Conservation (phyloP, 306 rosid genomes). For the Sicyos baderoa region DNA sequence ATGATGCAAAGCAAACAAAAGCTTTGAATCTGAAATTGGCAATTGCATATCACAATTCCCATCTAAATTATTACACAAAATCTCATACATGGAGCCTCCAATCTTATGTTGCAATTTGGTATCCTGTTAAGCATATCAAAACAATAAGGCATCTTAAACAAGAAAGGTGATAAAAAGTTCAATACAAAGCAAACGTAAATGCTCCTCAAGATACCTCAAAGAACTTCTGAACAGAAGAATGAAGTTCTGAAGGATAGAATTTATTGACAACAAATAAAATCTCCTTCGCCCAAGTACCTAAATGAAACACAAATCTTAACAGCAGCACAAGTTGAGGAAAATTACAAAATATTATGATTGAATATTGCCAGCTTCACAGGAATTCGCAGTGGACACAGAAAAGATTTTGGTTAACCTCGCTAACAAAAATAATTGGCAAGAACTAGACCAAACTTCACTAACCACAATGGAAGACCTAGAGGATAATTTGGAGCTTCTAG, state of each 20-base stretch:
- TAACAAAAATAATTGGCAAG: neutral
- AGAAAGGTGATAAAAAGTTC: neutral
- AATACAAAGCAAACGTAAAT: neutral
- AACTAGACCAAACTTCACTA: neutral
- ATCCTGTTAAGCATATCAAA: slow-evolving; percentile 40
- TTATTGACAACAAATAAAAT: slow-evolving; percentile 44
- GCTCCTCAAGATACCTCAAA: slow-evolving; percentile 42
- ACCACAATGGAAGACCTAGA: no score
- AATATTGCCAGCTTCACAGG: neutral
- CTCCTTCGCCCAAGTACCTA: slow-evolving; percentile 72
- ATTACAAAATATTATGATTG: slow-evolving; percentile 8
- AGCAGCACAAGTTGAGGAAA: slow-evolving; percentile 19
- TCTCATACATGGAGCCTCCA: slow-evolving; percentile 42
- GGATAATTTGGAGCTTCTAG: no score
- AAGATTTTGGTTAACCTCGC: neutral
- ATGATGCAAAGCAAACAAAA: slow-evolving; percentile 79
- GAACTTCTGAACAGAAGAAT: slow-evolving; percentile 57
- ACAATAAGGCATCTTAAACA: slow-evolving; percentile 15
- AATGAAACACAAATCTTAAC: slow-evolving; percentile 20
- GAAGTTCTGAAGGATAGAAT: slow-evolving; percentile 69
- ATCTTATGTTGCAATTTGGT: slow-evolving; percentile 40
- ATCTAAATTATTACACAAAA: slow-evolving; percentile 56
- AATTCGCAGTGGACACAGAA: neutral
- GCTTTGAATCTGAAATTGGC: slow-evolving; percentile 47
- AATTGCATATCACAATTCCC: slow-evolving; percentile 42